These are phyloP conservation scores for Piromyces sp. DNA, from an alignment of 192 early-diverging fungal genomes.

Conservation along the genomic window DNA sequence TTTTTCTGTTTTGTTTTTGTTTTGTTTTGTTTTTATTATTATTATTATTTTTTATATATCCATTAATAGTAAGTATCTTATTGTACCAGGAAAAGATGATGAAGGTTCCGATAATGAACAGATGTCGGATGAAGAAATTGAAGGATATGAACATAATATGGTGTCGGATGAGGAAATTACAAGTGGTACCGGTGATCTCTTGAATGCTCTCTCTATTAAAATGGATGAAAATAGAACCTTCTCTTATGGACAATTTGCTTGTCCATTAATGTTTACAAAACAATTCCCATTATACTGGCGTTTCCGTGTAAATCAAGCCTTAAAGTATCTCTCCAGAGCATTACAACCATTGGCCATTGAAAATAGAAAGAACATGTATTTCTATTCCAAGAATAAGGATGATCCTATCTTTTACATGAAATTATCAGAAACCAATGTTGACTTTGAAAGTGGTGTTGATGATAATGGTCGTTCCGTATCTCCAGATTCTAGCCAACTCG, in stretches of 20 bases:
- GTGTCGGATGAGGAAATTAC: conserved; percentile 4
- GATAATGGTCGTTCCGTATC: neutral
- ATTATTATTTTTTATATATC: neutral
- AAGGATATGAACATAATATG: conserved; percentile 6
- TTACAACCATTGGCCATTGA: conserved; percentile 42
- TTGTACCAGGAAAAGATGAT: conserved; percentile 19
- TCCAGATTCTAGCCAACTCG: neutral
- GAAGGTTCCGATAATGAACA: conserved; percentile 19
- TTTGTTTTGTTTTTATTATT: too few relatives aligned
- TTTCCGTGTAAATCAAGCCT: conserved; percentile 41
- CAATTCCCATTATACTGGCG: conserved; percentile 59
- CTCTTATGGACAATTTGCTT: conserved; percentile 48
- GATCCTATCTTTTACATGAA: conserved; percentile 37
- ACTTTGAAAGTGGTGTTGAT: neutral
- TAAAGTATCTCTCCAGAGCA: conserved; percentile 31
- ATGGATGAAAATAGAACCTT: conserved; percentile 9
- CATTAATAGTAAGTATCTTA: conserved; percentile 27
- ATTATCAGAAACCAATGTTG: conserved; percentile 12
- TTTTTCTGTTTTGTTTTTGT: too few relatives aligned
- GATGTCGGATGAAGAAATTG: conserved; percentile 36
- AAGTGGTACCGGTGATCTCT: conserved; percentile 3
- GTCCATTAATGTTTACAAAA: conserved; percentile 39
- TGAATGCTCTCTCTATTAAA: neutral
- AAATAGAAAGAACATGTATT: conserved; percentile 60
- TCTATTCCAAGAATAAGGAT: conserved; percentile 28